Percentiles rank a stretch among this genome's conserved stretches.
Evolutionary conservation across 768 basidiomycete genomes (phyloP).

Genomic region (Rhodotorula babjevae): DNA sequence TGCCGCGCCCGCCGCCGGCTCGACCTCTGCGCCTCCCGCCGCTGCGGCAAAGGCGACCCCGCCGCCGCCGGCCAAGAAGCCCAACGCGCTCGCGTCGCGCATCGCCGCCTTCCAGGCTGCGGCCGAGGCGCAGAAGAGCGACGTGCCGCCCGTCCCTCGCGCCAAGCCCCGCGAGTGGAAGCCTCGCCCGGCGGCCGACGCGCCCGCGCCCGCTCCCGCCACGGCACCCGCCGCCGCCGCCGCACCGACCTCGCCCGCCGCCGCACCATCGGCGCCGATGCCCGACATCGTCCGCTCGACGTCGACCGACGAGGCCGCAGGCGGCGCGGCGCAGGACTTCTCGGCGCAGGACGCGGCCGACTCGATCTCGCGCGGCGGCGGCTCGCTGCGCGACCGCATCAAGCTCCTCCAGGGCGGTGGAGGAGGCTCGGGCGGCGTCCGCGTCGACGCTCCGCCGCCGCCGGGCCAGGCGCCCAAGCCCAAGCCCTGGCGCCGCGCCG

Average conservation of each 20-base stretch:
- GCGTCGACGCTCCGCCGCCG: constrained; percentile 51
- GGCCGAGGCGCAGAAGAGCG: background rate
- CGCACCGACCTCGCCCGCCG: background rate
- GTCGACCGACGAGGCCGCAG: constrained; percentile 7
- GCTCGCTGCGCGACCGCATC: constrained; percentile 82
- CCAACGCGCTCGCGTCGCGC: constrained; percentile 22
- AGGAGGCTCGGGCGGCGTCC: constrained; percentile 52
- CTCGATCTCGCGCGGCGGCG: constrained; percentile 69
- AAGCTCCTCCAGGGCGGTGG: constrained; percentile 76
- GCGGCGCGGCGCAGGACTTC: constrained; percentile 35
- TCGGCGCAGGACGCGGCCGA: constrained; percentile 77
- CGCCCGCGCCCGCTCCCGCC: background rate
- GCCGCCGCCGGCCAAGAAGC: constrained; percentile 26
- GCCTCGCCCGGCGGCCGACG: background rate
- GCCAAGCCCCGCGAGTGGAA: constrained; percentile 21
- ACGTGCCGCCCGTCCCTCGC: background rate
- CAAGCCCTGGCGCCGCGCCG: constrained; percentile 51
- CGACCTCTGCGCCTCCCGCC: background rate
- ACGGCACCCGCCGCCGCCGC: constrained; percentile 12
- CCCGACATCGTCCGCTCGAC: background rate
- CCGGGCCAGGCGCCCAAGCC: constrained; percentile 56
- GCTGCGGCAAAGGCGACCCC: background rate
- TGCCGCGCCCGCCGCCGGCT: background rate
- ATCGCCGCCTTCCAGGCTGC: constrained; percentile 26
- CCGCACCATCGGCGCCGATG: background rate